Evolutionary conservation across 1,284 basidiomycete species (phyloP).

Genomic region (Mrakiaceae sp.): DNA sequence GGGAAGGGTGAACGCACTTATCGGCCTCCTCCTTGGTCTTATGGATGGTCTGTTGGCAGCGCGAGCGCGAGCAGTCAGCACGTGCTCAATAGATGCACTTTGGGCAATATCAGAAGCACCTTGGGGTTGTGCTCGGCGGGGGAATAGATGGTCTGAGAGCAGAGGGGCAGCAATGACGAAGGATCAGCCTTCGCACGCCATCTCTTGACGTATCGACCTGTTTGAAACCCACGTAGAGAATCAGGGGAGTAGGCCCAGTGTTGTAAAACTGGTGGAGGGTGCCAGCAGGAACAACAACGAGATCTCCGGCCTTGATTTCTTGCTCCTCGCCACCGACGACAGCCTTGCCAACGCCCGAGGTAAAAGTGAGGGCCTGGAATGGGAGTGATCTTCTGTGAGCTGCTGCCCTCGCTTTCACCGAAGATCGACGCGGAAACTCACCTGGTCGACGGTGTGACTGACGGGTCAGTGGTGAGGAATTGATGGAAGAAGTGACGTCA

Average conservation of each 20-base stretch:
- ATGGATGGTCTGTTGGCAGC: conserved; percentile 23
- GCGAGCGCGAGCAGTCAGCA: no score
- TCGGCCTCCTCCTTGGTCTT: conserved; percentile 35
- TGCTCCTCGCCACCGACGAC: conserved; percentile 33
- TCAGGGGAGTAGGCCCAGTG: conserved; percentile 30
- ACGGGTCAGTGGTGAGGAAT: not conserved
- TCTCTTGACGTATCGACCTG: not conserved
- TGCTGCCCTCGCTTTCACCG: no score
- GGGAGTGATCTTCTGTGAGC: no score
- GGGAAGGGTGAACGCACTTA: not conserved
- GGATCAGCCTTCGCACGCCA: not conserved
- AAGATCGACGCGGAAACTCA: no score
- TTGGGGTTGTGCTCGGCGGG: conserved; percentile 34
- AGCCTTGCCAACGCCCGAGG: conserved; percentile 30
- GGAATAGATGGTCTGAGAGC: conserved; percentile 21
- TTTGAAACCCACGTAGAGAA: conserved; percentile 28
- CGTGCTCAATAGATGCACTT: no score
- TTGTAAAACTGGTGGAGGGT: conserved; percentile 35
- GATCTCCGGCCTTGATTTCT: conserved; percentile 32
- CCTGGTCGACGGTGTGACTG: conserved; percentile 29
- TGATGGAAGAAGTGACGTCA: not conserved
- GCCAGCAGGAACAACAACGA: conserved; percentile 35
- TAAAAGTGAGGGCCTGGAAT: conserved; percentile 31
- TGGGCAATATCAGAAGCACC: no score
- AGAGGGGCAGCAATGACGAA: not conserved